Conservation (phyloP, 192 early-diverging fungal species). For the Dissophora globulifera region DNA sequence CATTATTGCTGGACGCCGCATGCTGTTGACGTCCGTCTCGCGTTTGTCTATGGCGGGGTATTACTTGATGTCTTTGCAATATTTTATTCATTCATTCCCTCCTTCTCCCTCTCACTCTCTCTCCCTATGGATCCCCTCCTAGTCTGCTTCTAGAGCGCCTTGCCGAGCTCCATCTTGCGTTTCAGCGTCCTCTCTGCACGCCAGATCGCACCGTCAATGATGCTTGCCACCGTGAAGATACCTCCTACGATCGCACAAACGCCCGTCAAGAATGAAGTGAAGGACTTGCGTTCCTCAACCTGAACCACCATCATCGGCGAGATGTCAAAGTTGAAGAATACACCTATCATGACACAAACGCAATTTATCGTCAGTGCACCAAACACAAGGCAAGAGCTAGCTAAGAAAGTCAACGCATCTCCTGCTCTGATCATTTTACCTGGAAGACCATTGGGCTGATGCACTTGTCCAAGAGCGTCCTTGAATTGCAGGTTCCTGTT, state of each 20-base stretch:
- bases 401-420: not conserved
- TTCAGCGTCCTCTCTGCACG: conserved; percentile 82
- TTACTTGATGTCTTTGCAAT: no score
- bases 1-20: no score
- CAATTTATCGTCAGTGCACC: no score
- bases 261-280: conserved; percentile 89
- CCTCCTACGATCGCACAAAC: conserved; percentile 95
- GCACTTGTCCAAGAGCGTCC: conserved; percentile 19
- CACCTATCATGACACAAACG: conserved; percentile 74
- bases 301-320: conserved; percentile 96
- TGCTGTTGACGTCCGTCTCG: no score
- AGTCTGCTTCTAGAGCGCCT: conserved; percentile 59
- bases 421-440: conserved; percentile 27
- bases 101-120: no score
- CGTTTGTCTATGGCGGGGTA: no score
- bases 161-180: conserved; percentile 86
- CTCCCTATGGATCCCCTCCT: no score
- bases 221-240: conserved; percentile 93
- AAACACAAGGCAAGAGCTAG: no score
- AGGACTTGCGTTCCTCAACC: conserved; percentile 80
- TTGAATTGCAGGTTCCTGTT: conserved; percentile 65
- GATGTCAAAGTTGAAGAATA: conserved; percentile 96
- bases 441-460: conserved; percentile 35
- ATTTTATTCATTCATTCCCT: no score
- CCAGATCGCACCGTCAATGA: conserved; percentile 89